Base-by-base conservation (phyloP, 2,329 filamentous ascomycete genomes). In the Ophiostoma himal-ulmi region DNA sequence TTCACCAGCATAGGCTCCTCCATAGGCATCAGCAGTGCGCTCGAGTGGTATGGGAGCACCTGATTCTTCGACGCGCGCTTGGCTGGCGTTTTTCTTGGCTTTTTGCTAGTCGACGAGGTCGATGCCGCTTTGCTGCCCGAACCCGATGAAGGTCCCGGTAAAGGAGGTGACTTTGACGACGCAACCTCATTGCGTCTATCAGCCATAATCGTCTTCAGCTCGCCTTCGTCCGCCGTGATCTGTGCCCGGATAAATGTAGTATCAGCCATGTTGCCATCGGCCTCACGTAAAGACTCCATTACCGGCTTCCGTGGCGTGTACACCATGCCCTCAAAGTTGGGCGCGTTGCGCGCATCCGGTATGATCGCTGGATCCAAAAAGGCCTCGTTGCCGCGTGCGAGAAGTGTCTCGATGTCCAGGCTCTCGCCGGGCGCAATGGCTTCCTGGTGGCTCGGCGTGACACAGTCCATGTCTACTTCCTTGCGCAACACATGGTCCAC, bases 391-490 rank as follows among this genome's bases (percentile, higher is more conserved):
- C 92, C 91, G 78, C 92, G 95, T 0, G 85, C 85, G 2, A 99
- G 86, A 0, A 99, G 85, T n/a, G 89, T 80, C 2, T 80, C 77
- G 70, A 99, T 97, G 77, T 97, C 94, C 10, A 99, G 79, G 72
- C 88, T 93, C 80, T 98, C 94, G 48, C 96, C 95, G 1, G 89
- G 90, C 0, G 91, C 85, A 60, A 99, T 98, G 39, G 89, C 84
- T 0, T 85, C 84, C 0, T 86, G 85, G 78, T 99, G 91, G 62
- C 91, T 95, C 0, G 95, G 95, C 0, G 95, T 99, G 62, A 98
- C 81, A 78, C 95, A 99, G 77, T 97, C 91, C 92, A 99, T 96
- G 78, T 99, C 91, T 4, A 99, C 96, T 79, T 99, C 95, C 78
- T 99, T 99, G 68, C 95, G 88, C n/a, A 99, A 84, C 3, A 99